These are phyloP conservation scores for Fusarium nelsonii DNA, from an alignment of 2,329 filamentous ascomycete species.

Conservation along the genomic window DNA sequence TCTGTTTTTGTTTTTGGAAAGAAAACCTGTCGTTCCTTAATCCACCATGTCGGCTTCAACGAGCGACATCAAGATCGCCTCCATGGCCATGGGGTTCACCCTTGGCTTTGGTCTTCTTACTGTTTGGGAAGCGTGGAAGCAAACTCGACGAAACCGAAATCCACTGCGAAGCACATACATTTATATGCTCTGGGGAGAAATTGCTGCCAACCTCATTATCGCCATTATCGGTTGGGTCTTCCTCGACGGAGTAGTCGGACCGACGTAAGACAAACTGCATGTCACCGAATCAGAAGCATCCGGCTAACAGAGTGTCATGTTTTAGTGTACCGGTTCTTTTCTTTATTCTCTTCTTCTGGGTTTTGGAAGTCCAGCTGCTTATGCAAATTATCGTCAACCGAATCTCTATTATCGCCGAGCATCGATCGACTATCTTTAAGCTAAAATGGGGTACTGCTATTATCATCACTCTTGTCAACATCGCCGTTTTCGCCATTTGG, in stretches of 20 bases:
- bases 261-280: slow-evolving; percentile 42
- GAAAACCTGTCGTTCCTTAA: neutral
- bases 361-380: slow-evolving; percentile 61
- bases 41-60: slow-evolving; percentile 21
- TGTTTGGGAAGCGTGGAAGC: slow-evolving; percentile 56
- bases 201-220: slow-evolving; percentile 55
- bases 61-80: slow-evolving; percentile 48
- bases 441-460: slow-evolving; percentile 62
- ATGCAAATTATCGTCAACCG: slow-evolving; percentile 69
- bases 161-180: slow-evolving; percentile 55
- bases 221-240: slow-evolving; percentile 56
- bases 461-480: slow-evolving; percentile 64
- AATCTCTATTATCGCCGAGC: slow-evolving; percentile 61
- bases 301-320: neutral
- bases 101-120: slow-evolving; percentile 58
- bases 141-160: slow-evolving; percentile 54
- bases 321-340: slow-evolving; percentile 51
- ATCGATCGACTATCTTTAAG: slow-evolving; percentile 52
- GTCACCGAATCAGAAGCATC: neutral
- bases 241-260: slow-evolving; percentile 51
- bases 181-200: slow-evolving; percentile 61
- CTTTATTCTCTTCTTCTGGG: slow-evolving; percentile 56
- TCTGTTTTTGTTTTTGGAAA: neutral
- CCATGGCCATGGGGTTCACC: slow-evolving; percentile 50
- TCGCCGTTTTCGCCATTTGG: slow-evolving; percentile 66